A percentile compares a stretch with the other conserved stretches of the same genome.
phyloP scores from a whole-genome alignment of 2,329 filamentous ascomycete genomes.

The Colletotrichum costaricense region DNA sequence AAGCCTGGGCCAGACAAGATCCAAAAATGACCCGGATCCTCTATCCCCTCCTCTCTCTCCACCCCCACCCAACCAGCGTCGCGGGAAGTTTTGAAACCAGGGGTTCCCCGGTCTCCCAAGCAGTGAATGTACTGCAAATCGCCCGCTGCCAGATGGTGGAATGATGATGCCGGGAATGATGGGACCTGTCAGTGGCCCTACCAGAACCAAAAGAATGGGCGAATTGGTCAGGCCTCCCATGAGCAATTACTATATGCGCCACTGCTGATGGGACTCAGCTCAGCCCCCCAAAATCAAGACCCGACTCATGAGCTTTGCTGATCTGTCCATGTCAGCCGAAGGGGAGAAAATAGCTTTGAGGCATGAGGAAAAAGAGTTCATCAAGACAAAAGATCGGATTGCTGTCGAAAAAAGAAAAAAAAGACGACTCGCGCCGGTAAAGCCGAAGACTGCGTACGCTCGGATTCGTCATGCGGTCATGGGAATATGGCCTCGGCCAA shows the following conservation, averaged over 20 bases:
- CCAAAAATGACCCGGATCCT: conserved; percentile 1
- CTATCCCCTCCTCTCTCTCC: background rate
- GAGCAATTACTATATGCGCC: background rate
- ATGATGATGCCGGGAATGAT: background rate
- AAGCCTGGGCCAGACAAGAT: background rate
- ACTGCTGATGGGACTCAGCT: background rate
- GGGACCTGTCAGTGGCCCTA: background rate
- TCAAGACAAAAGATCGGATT: conserved; percentile 14
- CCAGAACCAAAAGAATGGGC: background rate
- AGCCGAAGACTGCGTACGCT: background rate
- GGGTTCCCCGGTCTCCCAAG: conserved; percentile 12
- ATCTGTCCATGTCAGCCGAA: background rate
- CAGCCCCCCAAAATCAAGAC: background rate
- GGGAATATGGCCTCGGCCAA: background rate
- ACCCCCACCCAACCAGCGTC: conserved; percentile 21
- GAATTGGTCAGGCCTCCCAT: background rate
- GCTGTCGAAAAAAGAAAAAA: background rate
- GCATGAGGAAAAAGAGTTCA: background rate
- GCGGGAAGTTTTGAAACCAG: conserved; percentile 22
- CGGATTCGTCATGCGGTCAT: background rate
- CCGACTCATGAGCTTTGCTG: background rate
- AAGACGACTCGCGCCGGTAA: background rate
- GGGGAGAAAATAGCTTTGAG: background rate
- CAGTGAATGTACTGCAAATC: background rate
- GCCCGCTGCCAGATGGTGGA: background rate